Conservation (phyloP, 345 rosid species). For the Melastoma malabathricum region DNA sequence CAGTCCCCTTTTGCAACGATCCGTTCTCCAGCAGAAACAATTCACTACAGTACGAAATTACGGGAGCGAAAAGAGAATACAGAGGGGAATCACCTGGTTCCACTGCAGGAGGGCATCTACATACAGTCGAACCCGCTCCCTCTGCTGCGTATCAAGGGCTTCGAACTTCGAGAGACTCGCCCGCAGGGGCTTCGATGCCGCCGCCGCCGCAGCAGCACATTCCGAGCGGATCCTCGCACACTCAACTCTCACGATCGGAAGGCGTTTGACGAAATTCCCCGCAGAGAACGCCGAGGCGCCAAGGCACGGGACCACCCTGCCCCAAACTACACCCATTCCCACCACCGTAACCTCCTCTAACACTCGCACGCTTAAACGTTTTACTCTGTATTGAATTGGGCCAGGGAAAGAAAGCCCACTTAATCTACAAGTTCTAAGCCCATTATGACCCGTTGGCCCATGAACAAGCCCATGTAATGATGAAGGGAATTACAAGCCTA, state of each 20-base stretch:
- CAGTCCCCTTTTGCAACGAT: neutral
- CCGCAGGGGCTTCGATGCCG: constrained; percentile 3
- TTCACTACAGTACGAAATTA: too few relatives aligned
- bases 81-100: constrained; percentile 49
- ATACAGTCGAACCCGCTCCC: constrained; percentile 49
- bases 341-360: constrained; percentile 13
- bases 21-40: neutral
- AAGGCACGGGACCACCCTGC: constrained; percentile 12
- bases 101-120: constrained; percentile 63
- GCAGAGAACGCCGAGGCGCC: constrained; percentile 15
- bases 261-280: constrained; percentile 61
- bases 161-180: constrained; percentile 22
- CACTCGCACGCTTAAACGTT: too few relatives aligned
- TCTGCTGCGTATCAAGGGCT: constrained; percentile 37
- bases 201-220: constrained; percentile 1
- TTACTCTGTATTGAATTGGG: too few relatives aligned
- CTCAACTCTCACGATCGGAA: constrained; percentile 21
- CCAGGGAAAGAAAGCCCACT: too few relatives aligned
- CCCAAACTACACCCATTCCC: constrained; percentile 3
- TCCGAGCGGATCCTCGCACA: constrained; percentile 8
- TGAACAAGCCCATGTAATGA: too few relatives aligned
- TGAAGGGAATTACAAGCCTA: too few relatives aligned
- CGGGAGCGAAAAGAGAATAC: neutral
- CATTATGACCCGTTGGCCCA: too few relatives aligned
- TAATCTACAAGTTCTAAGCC: too few relatives aligned